Conservation (phyloP, 306 rosid genomes). For the Abrus precatorius region DNA sequence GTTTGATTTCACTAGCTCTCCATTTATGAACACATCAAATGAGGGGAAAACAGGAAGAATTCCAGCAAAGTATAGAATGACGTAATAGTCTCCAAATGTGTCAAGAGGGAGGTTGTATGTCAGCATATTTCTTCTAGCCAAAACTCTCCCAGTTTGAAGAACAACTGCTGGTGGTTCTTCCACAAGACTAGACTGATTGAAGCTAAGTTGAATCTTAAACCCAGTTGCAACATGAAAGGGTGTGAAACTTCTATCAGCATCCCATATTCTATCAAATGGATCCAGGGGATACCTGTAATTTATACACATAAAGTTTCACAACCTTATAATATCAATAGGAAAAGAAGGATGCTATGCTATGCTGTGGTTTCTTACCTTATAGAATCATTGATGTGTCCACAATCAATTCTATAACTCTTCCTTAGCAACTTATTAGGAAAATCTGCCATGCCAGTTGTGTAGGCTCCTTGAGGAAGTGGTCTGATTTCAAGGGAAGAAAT, state of each 20-base stretch:
- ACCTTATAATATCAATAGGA: neutral
- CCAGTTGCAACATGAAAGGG: constrained; percentile 78
- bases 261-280: constrained; percentile 88
- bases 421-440: constrained; percentile 66
- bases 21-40: constrained; percentile 78
- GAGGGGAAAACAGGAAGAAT: constrained; percentile 83
- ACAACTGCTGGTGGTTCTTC: constrained; percentile 71
- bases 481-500: constrained; percentile 84
- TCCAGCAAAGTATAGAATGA: constrained; percentile 88
- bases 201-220: constrained; percentile 59
- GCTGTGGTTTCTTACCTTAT: constrained; percentile 60
- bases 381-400: constrained; percentile 74
- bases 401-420: constrained; percentile 77
- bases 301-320: constrained; percentile 2
- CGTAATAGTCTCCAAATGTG: constrained; percentile 72
- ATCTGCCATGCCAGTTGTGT: constrained; percentile 66
- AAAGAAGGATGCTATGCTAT: neutral
- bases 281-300: constrained; percentile 81
- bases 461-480: constrained; percentile 83
- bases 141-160: constrained; percentile 82
- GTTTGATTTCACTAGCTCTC: constrained; percentile 67
- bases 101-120: constrained; percentile 75
- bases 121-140: constrained; percentile 65
- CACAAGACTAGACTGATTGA: constrained; percentile 55
- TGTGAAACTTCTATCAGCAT: constrained; percentile 66